Evolutionary conservation across 345 rosid species (phyloP), one percentile per base, ranked within the genome.

Genomic region (Salix arbutifolia): DNA sequence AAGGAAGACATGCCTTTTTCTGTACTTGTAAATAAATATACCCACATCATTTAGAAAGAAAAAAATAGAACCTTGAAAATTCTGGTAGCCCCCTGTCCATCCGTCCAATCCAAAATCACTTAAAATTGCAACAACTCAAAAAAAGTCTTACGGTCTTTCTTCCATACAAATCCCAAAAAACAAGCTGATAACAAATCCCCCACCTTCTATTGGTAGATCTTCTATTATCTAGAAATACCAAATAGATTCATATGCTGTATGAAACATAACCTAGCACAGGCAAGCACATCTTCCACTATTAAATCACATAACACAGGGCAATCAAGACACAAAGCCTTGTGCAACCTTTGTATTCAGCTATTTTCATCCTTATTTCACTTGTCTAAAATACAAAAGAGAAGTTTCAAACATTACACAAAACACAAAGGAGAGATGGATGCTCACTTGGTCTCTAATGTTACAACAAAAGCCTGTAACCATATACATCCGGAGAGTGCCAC

Each of bases 401-500:
- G 23, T 23, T 21, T 48, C 40, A 61, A 35, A 44, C 18, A 9
- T 7, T 19, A 19, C 53, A 62, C 53, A 62, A 31, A 28, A 74
- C 23, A 60, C 8, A 52, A 14, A 28, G 42, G 56, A 44, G 25
- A 62, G 44, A 74, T 2, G 37, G 68, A 77, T 46, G 84, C 92
- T 77, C 91, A 92, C 98, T 91, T 96, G 82, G 99, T 96, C 88
- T 96, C 99, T 62, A 92, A 74, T 71, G 94, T 83, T 76, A 96
- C 93, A 75, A 96, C 98, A 74, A 93, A 93, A 53, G 98, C 99
- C 86, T 96, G 99, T 85, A 96, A 86, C 98, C 99, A 96, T 83
- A 96, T 92, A 82, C 94, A 92, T 78, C 99, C 98, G 17, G 99
- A 93, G 74, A 96, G 97, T 56, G 94, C 99, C 74, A 93, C 97